Conservation (phyloP, 2,329 filamentous ascomycete genomes). For the Beauveria medogensis region DNA sequence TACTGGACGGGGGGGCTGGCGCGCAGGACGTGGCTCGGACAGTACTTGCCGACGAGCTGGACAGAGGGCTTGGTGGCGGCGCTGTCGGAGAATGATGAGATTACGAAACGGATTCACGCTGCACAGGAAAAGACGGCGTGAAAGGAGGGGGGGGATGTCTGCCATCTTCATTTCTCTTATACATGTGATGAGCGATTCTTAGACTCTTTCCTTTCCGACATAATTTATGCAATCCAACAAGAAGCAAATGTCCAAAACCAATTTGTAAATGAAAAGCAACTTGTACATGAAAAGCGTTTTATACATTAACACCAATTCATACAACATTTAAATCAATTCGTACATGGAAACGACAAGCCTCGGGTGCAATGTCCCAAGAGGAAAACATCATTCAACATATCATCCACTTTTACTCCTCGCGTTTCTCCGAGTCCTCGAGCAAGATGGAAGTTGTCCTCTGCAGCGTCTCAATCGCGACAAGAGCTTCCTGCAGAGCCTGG, state of each 20-base stretch:
- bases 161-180: background rate
- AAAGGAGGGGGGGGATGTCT: background rate
- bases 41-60: constrained; percentile 6
- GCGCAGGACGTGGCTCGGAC: constrained; percentile 1
- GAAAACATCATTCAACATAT: too few relatives aligned
- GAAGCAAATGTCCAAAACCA: too few relatives aligned
- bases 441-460: background rate
- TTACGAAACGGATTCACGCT: background rate
- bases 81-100: constrained; percentile 6
- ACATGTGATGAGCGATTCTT: background rate
- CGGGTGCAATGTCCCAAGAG: too few relatives aligned
- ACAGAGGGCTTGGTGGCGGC: background rate
- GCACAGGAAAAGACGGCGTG: background rate
- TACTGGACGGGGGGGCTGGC: constrained; percentile 8
- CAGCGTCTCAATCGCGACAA: background rate
- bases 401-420: background rate
- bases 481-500: background rate
- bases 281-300: too few relatives aligned
- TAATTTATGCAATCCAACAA: too few relatives aligned
- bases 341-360: too few relatives aligned
- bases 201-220: too few relatives aligned
- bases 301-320: too few relatives aligned
- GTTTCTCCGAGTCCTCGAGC: background rate
- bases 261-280: too few relatives aligned
- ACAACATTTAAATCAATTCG: too few relatives aligned